Base-by-base conservation (phyloP, 495 filamentous ascomycete genomes). In the Parathielavia appendiculata region DNA sequence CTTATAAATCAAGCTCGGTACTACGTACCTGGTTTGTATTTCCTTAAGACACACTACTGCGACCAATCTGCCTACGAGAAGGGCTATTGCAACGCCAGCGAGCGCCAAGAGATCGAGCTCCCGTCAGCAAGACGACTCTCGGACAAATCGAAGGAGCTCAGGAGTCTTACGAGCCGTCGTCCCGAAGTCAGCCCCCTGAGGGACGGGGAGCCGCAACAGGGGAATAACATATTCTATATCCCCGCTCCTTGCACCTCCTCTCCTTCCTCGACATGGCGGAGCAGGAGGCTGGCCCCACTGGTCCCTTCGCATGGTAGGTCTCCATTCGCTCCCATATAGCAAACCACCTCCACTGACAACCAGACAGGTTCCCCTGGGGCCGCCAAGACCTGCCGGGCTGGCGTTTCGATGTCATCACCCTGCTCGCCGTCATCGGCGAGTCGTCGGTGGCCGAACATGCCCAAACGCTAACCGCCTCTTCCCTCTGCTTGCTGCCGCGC, bases 401-500 rank as follows among this genome's bases (percentile, higher is more conserved):
- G 79, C 73, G 77, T 23, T 75, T 86, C 58, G 83, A 86, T 65
- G 79, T 85, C 40, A 82, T 86, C 54, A 79, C 78, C 34, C 75
- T 87, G 4, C 77, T 87, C 51, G 83, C 84, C 48, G 80, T 86
- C 59, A 80, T 86, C 58, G 84, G 84, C 62, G 83, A 85, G 62
- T 76, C 75, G 14, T 74, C 78, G 5, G 80, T 86, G 45, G 75
- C 76, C 58, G 74, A 77, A 58, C 81, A 85, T 63, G 68, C 77
- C 0, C 82, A 84, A 60, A 72, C 75, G 46, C 74, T 86, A 36
- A 85, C 82, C 2, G 77, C 81, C 22, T 80, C 77, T 20, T 66
- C 72, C 47, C 70, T 84, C 26, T 83, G 79, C 60, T 69, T 80
- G 20, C 74, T 86, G 10, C 85, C 85, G 34, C 83, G 84, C 48